Evolutionary conservation across 345 rosid genomes (phyloP).

Genomic region (Ricinus communis): DNA sequence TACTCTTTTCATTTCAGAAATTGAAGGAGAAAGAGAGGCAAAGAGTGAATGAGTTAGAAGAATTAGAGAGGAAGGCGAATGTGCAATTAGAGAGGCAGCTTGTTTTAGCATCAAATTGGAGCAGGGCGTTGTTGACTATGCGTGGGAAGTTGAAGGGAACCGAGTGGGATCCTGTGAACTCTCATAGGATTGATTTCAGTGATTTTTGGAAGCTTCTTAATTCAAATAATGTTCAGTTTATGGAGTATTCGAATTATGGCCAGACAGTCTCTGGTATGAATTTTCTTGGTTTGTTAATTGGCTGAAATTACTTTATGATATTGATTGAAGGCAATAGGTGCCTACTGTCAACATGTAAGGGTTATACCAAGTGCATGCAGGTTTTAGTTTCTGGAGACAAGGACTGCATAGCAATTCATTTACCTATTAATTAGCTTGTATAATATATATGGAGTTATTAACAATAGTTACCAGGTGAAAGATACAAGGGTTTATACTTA

Average conservation of each 20-base stretch:
- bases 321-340: too few relatives aligned
- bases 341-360: too few relatives aligned
- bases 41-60: constrained; percentile 64
- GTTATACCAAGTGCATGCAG: too few relatives aligned
- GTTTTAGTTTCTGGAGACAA: too few relatives aligned
- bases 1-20: constrained; percentile 38
- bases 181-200: constrained; percentile 75
- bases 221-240: constrained; percentile 77
- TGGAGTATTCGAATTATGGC: constrained; percentile 88
- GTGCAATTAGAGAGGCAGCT: constrained; percentile 89
- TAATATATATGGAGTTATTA: too few relatives aligned
- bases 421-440: too few relatives aligned
- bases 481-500: too few relatives aligned
- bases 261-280: constrained; percentile 75
- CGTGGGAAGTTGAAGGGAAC: constrained; percentile 82
- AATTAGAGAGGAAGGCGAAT: constrained; percentile 70
- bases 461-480: too few relatives aligned
- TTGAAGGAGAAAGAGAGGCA: constrained; percentile 65
- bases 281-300: too few relatives aligned
- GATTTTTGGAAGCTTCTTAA: constrained; percentile 73
- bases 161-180: constrained; percentile 84
- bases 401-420: too few relatives aligned
- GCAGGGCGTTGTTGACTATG: constrained; percentile 65
- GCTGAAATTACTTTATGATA: too few relatives aligned
- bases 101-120: constrained; percentile 88